Evolutionary conservation across 2,329 filamentous ascomycete species (phyloP), one percentile per base, ranked within the genome.

Genomic region (Metarhizium anisopliae): DNA sequence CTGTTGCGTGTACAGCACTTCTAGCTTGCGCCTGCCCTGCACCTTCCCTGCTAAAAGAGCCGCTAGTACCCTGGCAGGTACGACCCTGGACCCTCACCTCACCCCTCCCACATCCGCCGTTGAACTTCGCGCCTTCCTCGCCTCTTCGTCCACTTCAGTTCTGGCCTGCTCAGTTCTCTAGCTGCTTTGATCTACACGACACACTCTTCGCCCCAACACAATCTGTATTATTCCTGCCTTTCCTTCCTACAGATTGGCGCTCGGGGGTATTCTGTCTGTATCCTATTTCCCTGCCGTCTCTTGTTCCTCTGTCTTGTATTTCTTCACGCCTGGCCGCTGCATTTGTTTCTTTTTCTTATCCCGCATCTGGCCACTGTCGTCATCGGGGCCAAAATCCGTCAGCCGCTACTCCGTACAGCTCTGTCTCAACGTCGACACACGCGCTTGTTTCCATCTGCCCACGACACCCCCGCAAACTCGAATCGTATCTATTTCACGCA

Each of bases 291-390:
- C 45, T 30, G 45, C 20, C 8, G 7, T 49, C 45, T 6, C 14
- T 49, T 18, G 45, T 30, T 49, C 7, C 10, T 16, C 11, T 49
- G 7, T 49, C 45, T 11, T 30, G 45, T n/a, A 29, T 11, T 29
- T 49, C 25, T 16, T 29, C 6, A 6, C 18, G 20, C 45, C 20
- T 7, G 10, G 25, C 20, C 45, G 25, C 20, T 40, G 38, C 49
- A 11, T 25, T 3, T 8, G 7, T 20, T 20, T 50, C 32, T 14
- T 20, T 51, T 38, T 38, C 4, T 30, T 20, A 42, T 52, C 36
- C 50, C 50, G 36, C 50, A 43, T 13, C 43, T 45, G 51, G 36
- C 51, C 16, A 13, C 38, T 43, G 55, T 51, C 55, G 47, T 56
- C 55, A 53, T 53, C 51, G 36, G 38, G 29, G 38, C 13, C 45